Evolutionary conservation across 164 flowering plant species (phyloP).

Genomic region (Umbilicus rupestris): DNA sequence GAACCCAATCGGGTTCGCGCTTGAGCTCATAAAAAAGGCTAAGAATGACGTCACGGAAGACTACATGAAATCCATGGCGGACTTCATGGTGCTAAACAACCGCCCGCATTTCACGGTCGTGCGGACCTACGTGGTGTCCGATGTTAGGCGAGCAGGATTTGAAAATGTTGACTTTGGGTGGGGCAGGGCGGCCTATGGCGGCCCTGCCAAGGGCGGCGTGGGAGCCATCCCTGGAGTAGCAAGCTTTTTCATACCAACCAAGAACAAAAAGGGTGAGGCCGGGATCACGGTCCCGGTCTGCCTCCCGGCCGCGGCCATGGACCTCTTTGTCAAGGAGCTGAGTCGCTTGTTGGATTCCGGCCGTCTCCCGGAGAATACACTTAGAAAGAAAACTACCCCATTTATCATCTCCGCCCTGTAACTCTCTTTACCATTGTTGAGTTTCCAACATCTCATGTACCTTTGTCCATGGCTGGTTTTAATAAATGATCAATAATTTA

Average conservation of each 20-base stretch:
- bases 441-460: too few species aligned
- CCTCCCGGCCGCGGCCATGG: slow-evolving; percentile 23
- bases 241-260: slow-evolving; percentile 15
- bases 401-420: not conserved
- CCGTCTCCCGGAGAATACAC: not conserved
- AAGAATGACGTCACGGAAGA: slow-evolving; percentile 20
- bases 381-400: not conserved
- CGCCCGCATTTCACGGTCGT: slow-evolving; percentile 15
- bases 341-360: not conserved
- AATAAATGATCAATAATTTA: too few species aligned
- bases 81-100: slow-evolving; percentile 21
- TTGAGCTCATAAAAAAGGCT: slow-evolving; percentile 21
- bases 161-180: slow-evolving; percentile 29
- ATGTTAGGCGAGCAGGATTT: slow-evolving; percentile 16
- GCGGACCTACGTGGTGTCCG: slow-evolving; percentile 16
- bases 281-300: slow-evolving; percentile 23
- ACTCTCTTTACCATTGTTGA: not conserved
- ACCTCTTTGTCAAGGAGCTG: slow-evolving; percentile 19
- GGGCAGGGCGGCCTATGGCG: slow-evolving; percentile 24
- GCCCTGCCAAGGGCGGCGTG: slow-evolving; percentile 17
- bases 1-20: slow-evolving; percentile 22
- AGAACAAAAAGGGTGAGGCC: slow-evolving; percentile 14
- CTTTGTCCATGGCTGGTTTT: too few species aligned
- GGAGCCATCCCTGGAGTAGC: slow-evolving; percentile 17
- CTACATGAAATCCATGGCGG: slow-evolving; percentile 25